phyloP scores from a whole-genome alignment of 2,329 filamentous ascomycete species.

The Penicillium fuscoglaucum region DNA sequence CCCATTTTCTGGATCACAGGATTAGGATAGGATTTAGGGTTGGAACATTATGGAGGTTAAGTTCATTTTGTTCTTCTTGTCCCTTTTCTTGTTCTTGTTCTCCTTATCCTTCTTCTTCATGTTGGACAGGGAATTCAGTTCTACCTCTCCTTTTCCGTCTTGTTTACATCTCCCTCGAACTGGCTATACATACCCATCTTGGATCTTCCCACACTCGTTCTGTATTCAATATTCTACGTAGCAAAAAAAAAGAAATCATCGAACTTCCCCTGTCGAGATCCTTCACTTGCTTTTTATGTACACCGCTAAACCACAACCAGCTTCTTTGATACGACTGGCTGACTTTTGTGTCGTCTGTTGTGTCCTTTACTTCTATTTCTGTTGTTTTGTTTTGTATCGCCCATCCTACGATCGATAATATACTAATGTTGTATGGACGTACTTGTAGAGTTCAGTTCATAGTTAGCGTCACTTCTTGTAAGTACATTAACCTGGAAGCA shows the following conservation, averaged over 20 bases:
- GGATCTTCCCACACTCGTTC: slow-evolving; percentile 2
- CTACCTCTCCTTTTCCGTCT: neutral
- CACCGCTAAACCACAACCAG: neutral
- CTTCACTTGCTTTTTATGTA: neutral
- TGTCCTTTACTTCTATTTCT: too few relatives aligned
- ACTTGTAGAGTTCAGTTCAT: too few relatives aligned
- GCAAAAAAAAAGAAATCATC: neutral
- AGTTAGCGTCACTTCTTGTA: too few relatives aligned
- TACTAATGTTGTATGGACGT: too few relatives aligned
- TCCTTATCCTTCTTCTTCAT: neutral
- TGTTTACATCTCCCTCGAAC: neutral
- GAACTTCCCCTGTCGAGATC: neutral
- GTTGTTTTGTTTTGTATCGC: neutral
- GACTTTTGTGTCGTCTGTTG: neutral
- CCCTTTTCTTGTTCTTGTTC: neutral
- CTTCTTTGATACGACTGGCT: too few relatives aligned
- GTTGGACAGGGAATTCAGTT: neutral
- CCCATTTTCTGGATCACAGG: neutral
- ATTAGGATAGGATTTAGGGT: slow-evolving; percentile 1
- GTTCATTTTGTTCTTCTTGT: neutral
- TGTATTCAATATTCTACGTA: neutral
- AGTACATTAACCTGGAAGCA: neutral
- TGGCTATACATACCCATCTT: slow-evolving; percentile 4
- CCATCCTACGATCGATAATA: too few relatives aligned
- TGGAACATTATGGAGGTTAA: neutral